Conservation (phyloP, 495 filamentous ascomycete genomes). For the Penicillium psychrofluorescens region DNA sequence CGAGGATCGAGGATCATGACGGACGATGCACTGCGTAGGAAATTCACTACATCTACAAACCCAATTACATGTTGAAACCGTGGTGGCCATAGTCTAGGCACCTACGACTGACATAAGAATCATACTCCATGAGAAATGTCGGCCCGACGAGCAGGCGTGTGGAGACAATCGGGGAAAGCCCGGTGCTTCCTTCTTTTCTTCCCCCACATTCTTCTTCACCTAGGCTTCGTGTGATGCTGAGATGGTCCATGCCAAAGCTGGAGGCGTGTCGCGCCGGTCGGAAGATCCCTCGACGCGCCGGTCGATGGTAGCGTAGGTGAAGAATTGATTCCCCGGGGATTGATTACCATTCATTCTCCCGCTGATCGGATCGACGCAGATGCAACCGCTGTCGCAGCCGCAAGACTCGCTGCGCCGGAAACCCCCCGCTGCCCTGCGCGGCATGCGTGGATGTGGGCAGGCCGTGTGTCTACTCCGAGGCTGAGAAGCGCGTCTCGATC, state of each 20-base stretch:
- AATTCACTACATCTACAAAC: not conserved
- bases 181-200: not conserved
- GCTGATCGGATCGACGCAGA: slow-evolving; percentile 8
- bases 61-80: not conserved
- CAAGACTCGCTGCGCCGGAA: slow-evolving; percentile 31
- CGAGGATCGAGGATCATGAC: too few species aligned
- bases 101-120: too few species aligned
- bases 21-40: too few species aligned
- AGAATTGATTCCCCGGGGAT: not conserved
- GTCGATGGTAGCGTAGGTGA: slow-evolving; percentile 27
- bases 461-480: slow-evolving; percentile 29
- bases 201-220: not conserved
- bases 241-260: slow-evolving; percentile 21
- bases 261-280: slow-evolving; percentile 8
- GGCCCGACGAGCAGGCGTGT: too few species aligned
- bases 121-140: too few species aligned
- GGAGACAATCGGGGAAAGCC: too few species aligned
- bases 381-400: slow-evolving; percentile 31
- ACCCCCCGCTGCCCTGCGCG: slow-evolving; percentile 26
- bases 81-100: too few species aligned
- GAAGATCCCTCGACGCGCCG: slow-evolving; percentile 16
- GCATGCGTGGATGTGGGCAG: slow-evolving; percentile 24
- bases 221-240: not conserved
- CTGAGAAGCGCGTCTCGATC: slow-evolving; percentile 30
- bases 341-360: not conserved